Evolutionary conservation across 2,329 filamentous ascomycete species (phyloP), one percentile per base, ranked within the genome.

Genomic region (Penicillium sp.): DNA sequence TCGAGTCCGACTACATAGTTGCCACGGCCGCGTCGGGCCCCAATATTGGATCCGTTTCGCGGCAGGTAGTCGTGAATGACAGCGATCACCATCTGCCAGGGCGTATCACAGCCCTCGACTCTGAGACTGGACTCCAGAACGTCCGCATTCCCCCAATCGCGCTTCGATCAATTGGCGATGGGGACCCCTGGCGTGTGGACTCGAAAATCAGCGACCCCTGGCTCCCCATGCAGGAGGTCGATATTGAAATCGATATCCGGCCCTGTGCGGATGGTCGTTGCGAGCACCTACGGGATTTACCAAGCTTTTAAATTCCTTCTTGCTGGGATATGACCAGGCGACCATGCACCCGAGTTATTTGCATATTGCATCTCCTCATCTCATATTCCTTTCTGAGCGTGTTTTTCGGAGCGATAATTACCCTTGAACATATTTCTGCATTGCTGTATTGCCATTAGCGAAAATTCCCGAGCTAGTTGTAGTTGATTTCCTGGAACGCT

Each of bases 1-100:
- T 83, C 64, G 82, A 83, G 58, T 73, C 80, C 56, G 75, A 82
- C 52, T 86, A 81, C 62, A 79, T 87, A 69, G 73, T 87, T 60
- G 80, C 82, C 0, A 81, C 82, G 32, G 82, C 83, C 6, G 62
- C 57, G 1, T 47, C 38, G 0, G 63, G 63, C 0, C 42, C 52
- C 3, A 52, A 53, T n/a, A 54, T 65, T 3, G 62, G 63, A 4
- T 27, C 53, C 2, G 29, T 63, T 10, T 45, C 56, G 6, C 18
- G 16, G 16, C 12, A 56, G 3, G n/a, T 35, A 1, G 37, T 32
- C 3, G 34, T 47, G 34, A 61, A 56, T 21, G 35, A 34, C 23
- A 39, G 34, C 16, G 42, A 45, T 37, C 50, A 60, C 21, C 56
- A 57, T 25, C 31, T 60, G 7, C 54, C 48, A 8, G 53, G 42